phyloP scores from a whole-genome alignment of 1,284 basidiomycete species.

The Cutaneotrichosporon dermatis region DNA sequence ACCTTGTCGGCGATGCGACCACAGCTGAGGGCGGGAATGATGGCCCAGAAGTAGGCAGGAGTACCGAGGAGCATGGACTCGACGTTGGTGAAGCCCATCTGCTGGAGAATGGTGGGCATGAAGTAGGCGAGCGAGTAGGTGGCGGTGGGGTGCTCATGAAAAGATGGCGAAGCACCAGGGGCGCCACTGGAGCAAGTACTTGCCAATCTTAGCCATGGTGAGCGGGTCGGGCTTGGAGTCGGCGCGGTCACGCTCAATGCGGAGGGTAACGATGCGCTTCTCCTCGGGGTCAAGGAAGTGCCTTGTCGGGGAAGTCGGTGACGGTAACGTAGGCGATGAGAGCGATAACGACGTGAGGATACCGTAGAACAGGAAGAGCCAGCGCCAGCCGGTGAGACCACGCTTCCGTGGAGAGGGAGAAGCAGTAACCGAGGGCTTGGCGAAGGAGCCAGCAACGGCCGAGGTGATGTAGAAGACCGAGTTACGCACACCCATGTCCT shows the following conservation, averaged over 20 bases:
- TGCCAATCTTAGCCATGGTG: slow-evolving; percentile 28
- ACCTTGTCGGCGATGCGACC: slow-evolving; percentile 42
- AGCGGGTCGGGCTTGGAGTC: slow-evolving; percentile 49
- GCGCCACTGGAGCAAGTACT: slow-evolving; percentile 46
- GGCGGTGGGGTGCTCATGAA: slow-evolving; percentile 37
- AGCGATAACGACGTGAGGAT: slow-evolving; percentile 12
- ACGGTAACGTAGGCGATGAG: slow-evolving; percentile 1
- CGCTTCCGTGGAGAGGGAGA: slow-evolving; percentile 11
- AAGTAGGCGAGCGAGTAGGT: slow-evolving; percentile 40
- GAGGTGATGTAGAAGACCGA: slow-evolving; percentile 48
- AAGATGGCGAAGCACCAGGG: slow-evolving; percentile 50
- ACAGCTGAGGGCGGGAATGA: slow-evolving; percentile 41
- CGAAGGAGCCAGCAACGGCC: slow-evolving; percentile 17
- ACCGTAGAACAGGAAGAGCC: slow-evolving; percentile 14
- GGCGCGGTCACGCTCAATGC: slow-evolving; percentile 21
- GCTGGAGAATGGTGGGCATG: slow-evolving; percentile 48
- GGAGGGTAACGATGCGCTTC: slow-evolving; percentile 4
- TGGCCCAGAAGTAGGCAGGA: slow-evolving; percentile 47
- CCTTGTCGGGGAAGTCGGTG: slow-evolving; percentile 18
- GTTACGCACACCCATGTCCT: slow-evolving; percentile 44
- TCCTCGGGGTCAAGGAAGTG: slow-evolving; percentile 11
- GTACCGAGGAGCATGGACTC: slow-evolving; percentile 45
- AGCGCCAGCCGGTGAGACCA: slow-evolving; percentile 7
- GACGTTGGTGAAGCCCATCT: slow-evolving; percentile 44
- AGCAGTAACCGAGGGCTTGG: slow-evolving; percentile 13